Base-by-base conservation (phyloP, 2,329 filamentous ascomycete species). In the Pezicula carpinea region DNA sequence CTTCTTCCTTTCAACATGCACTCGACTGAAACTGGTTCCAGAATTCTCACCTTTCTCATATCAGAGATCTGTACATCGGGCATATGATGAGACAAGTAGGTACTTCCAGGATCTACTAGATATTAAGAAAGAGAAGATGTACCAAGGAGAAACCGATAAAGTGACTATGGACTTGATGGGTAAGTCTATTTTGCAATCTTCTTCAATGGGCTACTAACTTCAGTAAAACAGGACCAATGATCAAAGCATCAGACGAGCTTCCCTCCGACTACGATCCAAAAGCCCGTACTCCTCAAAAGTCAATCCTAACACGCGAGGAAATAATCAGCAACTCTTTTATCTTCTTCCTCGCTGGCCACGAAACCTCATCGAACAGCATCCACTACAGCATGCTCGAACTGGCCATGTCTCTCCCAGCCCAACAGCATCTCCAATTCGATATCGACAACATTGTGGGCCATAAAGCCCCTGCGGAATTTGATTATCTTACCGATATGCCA, bases 31-130 rank as follows among this genome's bases (percentile, higher is more conserved):
- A 21, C 17, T 6, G 29, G 17, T 34, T 39, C 43, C 40, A 55
- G 55, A 51, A 49, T 4, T 54, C 36, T 64, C 66, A 3, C 68
- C 67, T 4, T 55, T 75, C 46, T 66, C 73, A 45, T 39, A 66
- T 1, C 69, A 71, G 47, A 65, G 68, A 32, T 58, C 58, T 5
- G 65, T 69, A 8, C 67, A 69, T 15, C 57, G 61, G 43, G 66
- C 72, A 11, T 68, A 67, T 31, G 53, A 52, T 2, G 74, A 78
- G 60, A 77, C 73, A 69, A 66, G 68, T 14, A 60, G 69, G 49
- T 79, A 78, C 56, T 75, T 78, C 68, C 64, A 68, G 3, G 72
- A 76, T 46, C 66, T 79, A 38, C 72, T 74, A 48, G 63, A 73
- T 21, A 31, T 51, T 19, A 60, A 56, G 35, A 55, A 52, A 34